Evolutionary conservation across 2,329 filamentous ascomycete species (phyloP).

Genomic region (Aspergillus versicolor): DNA sequence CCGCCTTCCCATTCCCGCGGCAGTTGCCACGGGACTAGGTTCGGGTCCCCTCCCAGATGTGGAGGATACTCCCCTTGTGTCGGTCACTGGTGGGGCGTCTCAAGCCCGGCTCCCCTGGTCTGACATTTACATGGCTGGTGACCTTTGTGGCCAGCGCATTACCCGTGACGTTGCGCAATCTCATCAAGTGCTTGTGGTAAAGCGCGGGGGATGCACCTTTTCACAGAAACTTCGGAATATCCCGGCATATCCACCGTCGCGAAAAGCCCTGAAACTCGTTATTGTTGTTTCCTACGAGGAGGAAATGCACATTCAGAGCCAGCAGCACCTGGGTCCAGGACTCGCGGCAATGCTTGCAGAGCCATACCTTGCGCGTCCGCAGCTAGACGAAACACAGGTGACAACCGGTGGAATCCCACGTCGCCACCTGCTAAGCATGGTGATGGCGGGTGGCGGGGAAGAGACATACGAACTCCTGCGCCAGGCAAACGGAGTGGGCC

Average conservation of each 20-base stretch:
- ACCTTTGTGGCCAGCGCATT: conserved; percentile 63
- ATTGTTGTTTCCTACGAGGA: conserved; percentile 69
- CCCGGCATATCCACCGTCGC: conserved; percentile 68
- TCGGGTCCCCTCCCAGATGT: conserved; percentile 70
- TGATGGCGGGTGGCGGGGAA: conserved; percentile 75
- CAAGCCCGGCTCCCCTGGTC: conserved; percentile 63
- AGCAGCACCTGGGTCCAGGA: background rate
- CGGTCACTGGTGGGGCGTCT: conserved; percentile 37
- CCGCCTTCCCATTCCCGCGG: conserved; percentile 48
- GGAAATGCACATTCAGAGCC: conserved; percentile 23
- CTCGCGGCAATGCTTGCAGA: conserved; percentile 37
- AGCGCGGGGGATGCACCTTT: conserved; percentile 81
- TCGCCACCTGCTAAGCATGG: conserved; percentile 72
- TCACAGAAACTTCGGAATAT: conserved; percentile 79
- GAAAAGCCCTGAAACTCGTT: conserved; percentile 71
- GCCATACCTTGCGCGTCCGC: conserved; percentile 57
- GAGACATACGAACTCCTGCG: conserved; percentile 64
- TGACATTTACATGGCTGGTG: conserved; percentile 67
- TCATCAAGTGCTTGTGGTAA: conserved; percentile 78
- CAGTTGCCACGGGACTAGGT: conserved; percentile 50
- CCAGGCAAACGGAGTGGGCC: conserved; percentile 65
- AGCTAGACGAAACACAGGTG: conserved; percentile 72
- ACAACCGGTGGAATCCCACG: conserved; percentile 69
- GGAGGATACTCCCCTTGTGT: conserved; percentile 49
- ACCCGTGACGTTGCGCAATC: conserved; percentile 50